Evolutionary conservation across 139 green algal species (phyloP).

Genomic region (Eudorina sp.): DNA sequence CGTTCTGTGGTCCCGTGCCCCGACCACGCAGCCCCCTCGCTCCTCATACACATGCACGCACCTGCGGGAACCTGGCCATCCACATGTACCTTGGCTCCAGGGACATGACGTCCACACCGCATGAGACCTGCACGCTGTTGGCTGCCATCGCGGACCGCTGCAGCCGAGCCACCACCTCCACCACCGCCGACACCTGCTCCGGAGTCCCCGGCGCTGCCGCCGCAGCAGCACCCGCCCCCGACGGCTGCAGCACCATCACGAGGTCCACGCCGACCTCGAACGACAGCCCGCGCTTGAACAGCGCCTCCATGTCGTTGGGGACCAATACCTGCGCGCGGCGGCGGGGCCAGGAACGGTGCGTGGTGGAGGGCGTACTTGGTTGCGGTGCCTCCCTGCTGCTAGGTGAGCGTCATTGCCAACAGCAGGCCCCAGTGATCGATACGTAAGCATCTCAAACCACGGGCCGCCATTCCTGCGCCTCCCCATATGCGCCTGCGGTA

Average conservation of each 20-base stretch:
- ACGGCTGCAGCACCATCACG: conserved; percentile 42
- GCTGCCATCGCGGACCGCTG: conserved; percentile 44
- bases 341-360: too few relatives aligned
- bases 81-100: neutral
- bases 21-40: too few relatives aligned
- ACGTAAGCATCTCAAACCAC: too few relatives aligned
- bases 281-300: conserved; percentile 54
- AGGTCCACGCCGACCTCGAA: conserved; percentile 52
- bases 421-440: too few relatives aligned
- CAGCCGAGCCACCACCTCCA: neutral
- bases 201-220: neutral
- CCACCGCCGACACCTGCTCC: neutral
- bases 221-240: too few relatives aligned
- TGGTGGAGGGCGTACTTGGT: too few relatives aligned
- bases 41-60: too few relatives aligned
- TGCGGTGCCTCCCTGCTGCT: too few relatives aligned
- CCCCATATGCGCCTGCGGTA: too few relatives aligned
- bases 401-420: too few relatives aligned
- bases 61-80: conserved; percentile 6
- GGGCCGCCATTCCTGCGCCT: too few relatives aligned
- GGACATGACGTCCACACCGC: conserved; percentile 22
- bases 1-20: neutral
- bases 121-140: conserved; percentile 44
- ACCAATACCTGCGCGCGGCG: conserved; percentile 25
- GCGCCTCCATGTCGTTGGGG: conserved; percentile 55